Conservation (phyloP, 106 monocot genomes). For the Narthecium ossifragum region DNA sequence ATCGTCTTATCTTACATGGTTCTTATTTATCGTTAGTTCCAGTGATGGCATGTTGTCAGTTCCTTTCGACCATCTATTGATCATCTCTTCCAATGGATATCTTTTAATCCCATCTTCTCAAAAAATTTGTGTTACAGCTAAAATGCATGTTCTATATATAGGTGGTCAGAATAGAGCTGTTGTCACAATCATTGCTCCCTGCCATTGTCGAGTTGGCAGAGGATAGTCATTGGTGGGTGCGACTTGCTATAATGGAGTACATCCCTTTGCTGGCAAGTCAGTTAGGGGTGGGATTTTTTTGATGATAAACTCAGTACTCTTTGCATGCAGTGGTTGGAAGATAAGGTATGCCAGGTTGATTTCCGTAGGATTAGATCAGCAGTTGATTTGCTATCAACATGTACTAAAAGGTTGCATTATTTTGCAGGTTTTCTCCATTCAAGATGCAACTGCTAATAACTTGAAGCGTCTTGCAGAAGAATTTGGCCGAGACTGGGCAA, state of each 20-base stretch:
- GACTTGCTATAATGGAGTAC: conserved; percentile 71
- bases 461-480: conserved; percentile 89
- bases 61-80: too few relatives aligned
- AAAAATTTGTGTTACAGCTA: too few relatives aligned
- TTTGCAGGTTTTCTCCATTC: conserved; percentile 66
- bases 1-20: too few relatives aligned
- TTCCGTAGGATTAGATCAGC: not conserved
- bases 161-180: conserved; percentile 80
- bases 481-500: conserved; percentile 86
- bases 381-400: not conserved
- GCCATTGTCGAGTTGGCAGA: conserved; percentile 90
- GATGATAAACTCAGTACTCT: too few relatives aligned
- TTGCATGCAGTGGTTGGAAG: conserved; percentile 96
- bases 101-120: too few relatives aligned
- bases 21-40: too few relatives aligned
- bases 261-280: conserved; percentile 83
- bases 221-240: conserved; percentile 86
- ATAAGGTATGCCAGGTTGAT: conserved; percentile 46
- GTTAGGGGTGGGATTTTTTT: conserved; percentile 81
- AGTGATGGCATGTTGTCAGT: too few relatives aligned
- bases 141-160: conserved; percentile 5
- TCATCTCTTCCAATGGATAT: too few relatives aligned
- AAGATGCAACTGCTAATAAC: conserved; percentile 84
- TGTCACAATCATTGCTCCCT: too few relatives aligned
- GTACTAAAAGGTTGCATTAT: not conserved